Conservation (phyloP, 2,329 filamentous ascomycete genomes). For the Stemphylium beticola region DNA sequence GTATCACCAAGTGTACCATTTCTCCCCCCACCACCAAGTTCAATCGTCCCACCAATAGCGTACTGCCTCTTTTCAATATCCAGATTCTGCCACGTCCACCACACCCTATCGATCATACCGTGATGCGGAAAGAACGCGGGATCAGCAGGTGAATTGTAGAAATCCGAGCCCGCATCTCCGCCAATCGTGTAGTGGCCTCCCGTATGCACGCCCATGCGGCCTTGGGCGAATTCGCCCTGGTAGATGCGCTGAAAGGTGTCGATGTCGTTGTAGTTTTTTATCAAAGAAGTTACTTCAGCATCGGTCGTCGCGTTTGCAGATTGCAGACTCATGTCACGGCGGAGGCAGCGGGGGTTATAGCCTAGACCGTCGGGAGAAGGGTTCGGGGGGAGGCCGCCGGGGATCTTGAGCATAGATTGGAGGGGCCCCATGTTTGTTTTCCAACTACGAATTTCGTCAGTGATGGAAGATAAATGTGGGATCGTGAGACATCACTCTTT, state of each 20-base stretch:
- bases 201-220: conserved; percentile 52
- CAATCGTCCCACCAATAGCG: conserved; percentile 46
- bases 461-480: neutral
- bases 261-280: conserved; percentile 33
- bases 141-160: conserved; percentile 55
- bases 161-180: conserved; percentile 31
- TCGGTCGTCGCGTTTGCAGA: conserved; percentile 33
- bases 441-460: conserved; percentile 19
- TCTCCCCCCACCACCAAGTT: conserved; percentile 28
- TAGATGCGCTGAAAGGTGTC: conserved; percentile 45
- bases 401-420: conserved; percentile 37
- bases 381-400: conserved; percentile 29
- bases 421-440: conserved; percentile 58
- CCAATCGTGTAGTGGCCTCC: conserved; percentile 53
- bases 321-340: conserved; percentile 43
- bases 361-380: conserved; percentile 34
- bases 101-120: conserved; percentile 55
- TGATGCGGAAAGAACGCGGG: conserved; percentile 59
- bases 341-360: conserved; percentile 48
- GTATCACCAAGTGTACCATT: conserved; percentile 54
- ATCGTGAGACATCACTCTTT: conserved; percentile 45
- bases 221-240: conserved; percentile 46
- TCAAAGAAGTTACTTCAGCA: conserved; percentile 27
- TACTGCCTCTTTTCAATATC: conserved; percentile 46
- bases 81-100: conserved; percentile 59